Conservation (phyloP, 2,329 filamentous ascomycete species). For the Cercospora sp. region DNA sequence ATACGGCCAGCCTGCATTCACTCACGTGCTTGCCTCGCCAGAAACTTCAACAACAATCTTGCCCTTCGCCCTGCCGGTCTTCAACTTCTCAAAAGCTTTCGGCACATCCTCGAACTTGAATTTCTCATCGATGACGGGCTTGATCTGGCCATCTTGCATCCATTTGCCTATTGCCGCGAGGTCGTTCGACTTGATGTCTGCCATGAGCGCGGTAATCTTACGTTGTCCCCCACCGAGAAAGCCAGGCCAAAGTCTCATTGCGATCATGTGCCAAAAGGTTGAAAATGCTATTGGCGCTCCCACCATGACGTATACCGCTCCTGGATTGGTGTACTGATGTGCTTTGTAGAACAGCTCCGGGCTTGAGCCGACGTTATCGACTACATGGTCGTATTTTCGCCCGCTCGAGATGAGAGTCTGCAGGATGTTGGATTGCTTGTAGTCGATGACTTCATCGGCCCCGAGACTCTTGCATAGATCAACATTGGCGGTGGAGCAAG, state of each 20-base stretch:
- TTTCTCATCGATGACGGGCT: constrained; percentile 56
- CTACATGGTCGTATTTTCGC: constrained; percentile 50
- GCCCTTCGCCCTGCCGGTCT: constrained; percentile 57
- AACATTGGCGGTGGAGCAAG: constrained; percentile 60
- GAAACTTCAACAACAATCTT: constrained; percentile 56
- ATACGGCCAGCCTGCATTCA: neutral
- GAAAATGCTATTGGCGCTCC: constrained; percentile 24
- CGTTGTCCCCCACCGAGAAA: constrained; percentile 55
- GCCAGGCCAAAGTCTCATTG: constrained; percentile 46
- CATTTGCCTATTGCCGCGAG: constrained; percentile 54
- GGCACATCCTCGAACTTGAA: constrained; percentile 59
- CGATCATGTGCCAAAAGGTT: constrained; percentile 25
- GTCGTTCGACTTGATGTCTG: constrained; percentile 46
- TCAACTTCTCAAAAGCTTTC: constrained; percentile 61
- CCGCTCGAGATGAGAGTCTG: constrained; percentile 51
- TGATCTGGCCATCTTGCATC: constrained; percentile 60
- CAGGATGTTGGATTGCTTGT: constrained; percentile 54
- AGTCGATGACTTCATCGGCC: constrained; percentile 65
- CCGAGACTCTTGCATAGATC: constrained; percentile 60
- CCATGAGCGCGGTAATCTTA: constrained; percentile 43
- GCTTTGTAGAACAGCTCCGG: constrained; percentile 54
- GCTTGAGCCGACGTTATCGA: constrained; percentile 61
- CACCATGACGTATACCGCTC: constrained; percentile 50
- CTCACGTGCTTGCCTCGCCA: neutral
- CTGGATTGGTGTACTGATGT: constrained; percentile 52